Evolutionary conservation across 768 basidiomycete species (phyloP).

Genomic region (Calocera cornea): DNA sequence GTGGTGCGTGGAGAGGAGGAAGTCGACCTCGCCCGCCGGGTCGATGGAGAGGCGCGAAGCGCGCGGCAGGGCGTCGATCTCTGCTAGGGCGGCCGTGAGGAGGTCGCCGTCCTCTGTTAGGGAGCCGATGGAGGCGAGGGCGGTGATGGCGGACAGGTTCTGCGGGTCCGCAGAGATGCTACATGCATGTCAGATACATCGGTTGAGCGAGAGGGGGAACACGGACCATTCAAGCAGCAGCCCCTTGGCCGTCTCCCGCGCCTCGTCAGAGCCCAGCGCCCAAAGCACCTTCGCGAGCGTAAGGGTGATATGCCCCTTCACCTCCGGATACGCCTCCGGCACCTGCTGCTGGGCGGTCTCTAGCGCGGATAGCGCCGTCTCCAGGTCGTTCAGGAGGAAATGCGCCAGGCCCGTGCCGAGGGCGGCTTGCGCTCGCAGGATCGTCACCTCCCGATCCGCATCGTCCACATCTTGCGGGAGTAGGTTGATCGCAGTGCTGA

Average conservation of each 20-base stretch:
- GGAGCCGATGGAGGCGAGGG: conserved; percentile 81
- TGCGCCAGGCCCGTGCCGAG: conserved; percentile 62
- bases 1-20: conserved; percentile 58
- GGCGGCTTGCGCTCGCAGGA: conserved; percentile 47
- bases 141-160: conserved; percentile 67
- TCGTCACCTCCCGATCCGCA: conserved; percentile 24
- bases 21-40: conserved; percentile 52
- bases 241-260: conserved; percentile 59
- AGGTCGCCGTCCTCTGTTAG: conserved; percentile 53
- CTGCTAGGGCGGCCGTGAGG: conserved; percentile 74
- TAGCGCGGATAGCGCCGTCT: conserved; percentile 49
- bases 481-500: conserved; percentile 58
- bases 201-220: background rate
- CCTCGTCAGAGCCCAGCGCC: conserved; percentile 64
- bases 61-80: conserved; percentile 55
- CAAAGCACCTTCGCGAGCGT: conserved; percentile 78
- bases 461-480: conserved; percentile 37
- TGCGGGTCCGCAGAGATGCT: conserved; percentile 70
- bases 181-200: conserved; percentile 4
- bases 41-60: conserved; percentile 55
- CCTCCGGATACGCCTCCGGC: conserved; percentile 29
- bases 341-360: conserved; percentile 51
- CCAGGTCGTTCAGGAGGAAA: conserved; percentile 49
- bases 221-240: conserved; percentile 71
- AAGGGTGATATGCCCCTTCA: conserved; percentile 58